phyloP scores from a whole-genome alignment of 2,329 filamentous ascomycete species.

The Alternaria sp. region DNA sequence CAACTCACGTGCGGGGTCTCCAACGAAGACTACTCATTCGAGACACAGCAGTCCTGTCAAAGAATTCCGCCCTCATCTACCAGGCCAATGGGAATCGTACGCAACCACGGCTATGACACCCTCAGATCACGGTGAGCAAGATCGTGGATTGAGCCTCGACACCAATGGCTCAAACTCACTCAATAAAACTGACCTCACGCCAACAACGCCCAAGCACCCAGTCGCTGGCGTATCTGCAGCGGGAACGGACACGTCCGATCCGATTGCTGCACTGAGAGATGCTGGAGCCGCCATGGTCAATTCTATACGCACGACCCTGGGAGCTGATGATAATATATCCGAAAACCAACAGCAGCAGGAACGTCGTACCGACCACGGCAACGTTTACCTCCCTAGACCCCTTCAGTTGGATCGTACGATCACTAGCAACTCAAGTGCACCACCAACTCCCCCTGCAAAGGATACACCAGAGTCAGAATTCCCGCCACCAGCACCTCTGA shows the following conservation, averaged over 20 bases:
- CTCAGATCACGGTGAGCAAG: conserved; percentile 38
- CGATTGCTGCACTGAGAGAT: conserved; percentile 56
- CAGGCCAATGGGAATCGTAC: conserved; percentile 63
- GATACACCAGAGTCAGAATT: conserved; percentile 49
- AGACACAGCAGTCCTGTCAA: conserved; percentile 49
- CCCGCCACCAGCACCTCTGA: conserved; percentile 38
- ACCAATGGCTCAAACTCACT: conserved; percentile 24
- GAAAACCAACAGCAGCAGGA: conserved; percentile 21
- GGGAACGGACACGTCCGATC: conserved; percentile 30
- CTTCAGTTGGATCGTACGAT: conserved; percentile 50
- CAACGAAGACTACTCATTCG: conserved; percentile 36
- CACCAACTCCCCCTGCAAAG: conserved; percentile 59
- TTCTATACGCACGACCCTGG: conserved; percentile 53
- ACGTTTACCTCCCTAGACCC: conserved; percentile 50
- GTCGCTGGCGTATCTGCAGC: conserved; percentile 32
- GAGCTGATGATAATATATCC: conserved; percentile 32
- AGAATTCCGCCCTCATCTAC: conserved; percentile 60
- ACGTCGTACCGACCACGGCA: conserved; percentile 30
- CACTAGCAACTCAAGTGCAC: conserved; percentile 46
- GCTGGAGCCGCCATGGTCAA: conserved; percentile 60
- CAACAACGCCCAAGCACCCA: conserved; percentile 48
- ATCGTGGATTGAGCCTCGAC: conserved; percentile 34
- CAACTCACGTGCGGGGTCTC: conserved; percentile 46
- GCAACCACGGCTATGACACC: conserved; percentile 51
- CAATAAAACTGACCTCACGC: conserved; percentile 44